Base-by-base conservation (phyloP, 2,329 filamentous ascomycete genomes). In the Aspergillus chevalieri region DNA sequence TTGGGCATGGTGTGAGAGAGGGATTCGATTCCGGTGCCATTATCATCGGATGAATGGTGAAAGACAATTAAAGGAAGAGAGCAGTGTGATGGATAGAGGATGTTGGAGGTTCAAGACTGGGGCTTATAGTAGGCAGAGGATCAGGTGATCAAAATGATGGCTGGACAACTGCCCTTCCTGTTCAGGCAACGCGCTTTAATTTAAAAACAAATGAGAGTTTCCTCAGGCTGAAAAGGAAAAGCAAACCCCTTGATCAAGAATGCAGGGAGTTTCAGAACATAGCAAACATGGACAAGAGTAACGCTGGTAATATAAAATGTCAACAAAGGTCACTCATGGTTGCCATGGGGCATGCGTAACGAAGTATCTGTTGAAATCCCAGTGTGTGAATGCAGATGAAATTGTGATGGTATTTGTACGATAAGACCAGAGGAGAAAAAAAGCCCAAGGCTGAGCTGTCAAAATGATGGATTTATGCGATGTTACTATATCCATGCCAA, bases 21-120 rank as follows among this genome's bases (percentile, higher is more conserved):
- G 72, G 67, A 56, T 74, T 78, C 52, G 75, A 58, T 56, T 79
- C 77, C 47, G 76, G 71, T 46, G 76, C 67, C 76, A 79, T 79
- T 38, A n/a, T 47, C 33, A 48, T 50, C 17, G 6, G 6, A 38
- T 38, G 9, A 2, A 10, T 17, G 6, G n/a, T 38, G 34, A 19
- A 15, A 38, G n/a, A 15, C 17, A 2, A 19, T 38, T 6, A 2
- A 38, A 38, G 34, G n/a, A 38, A 19, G n/a, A 30, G 10, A 30
- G 10, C 2, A 30, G 4, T 30, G 26, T 30, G 26, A 12, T 30
- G 9, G 26, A 30, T 12, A 30, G 26, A 30, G 10, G 9, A 30
- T 30, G 26, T 30, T 30, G 26, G 26, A 30, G 9, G 26, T 30
- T 30, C 10, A 30, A 12, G n/a, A 36, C n/a, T 17, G 34, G 34